A percentile compares a stretch with the other conserved stretches of the same genome.
phyloP scores from a whole-genome alignment of 192 early-diverging fungal genomes.

The Gorgonomyces haynaldii region DNA sequence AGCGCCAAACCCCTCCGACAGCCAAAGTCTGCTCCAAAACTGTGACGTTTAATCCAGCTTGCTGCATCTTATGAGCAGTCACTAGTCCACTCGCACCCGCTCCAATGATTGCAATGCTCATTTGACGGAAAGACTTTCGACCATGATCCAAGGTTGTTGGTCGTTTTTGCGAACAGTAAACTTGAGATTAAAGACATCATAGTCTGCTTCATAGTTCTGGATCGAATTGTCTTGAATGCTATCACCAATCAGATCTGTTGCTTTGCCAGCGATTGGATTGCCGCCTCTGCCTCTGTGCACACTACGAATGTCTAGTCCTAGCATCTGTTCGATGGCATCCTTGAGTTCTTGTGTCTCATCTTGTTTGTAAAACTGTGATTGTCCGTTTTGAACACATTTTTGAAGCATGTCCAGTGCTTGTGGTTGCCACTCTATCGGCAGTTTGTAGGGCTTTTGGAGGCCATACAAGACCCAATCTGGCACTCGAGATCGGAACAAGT shows the following conservation, averaged over 20 bases:
- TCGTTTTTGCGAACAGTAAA: constrained; percentile 4
- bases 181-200: not conserved
- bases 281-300: constrained; percentile 6
- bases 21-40: not conserved
- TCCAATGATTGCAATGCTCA: constrained; percentile 1
- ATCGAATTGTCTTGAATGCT: not conserved
- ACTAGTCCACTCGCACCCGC: constrained; percentile 3
- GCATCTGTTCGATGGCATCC: constrained; percentile 4
- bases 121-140: too few relatives aligned
- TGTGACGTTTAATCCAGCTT: not conserved
- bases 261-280: too few relatives aligned
- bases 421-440: constrained; percentile 11
- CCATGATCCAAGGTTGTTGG: too few relatives aligned
- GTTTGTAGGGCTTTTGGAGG: constrained; percentile 15
- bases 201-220: not conserved
- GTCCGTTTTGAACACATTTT: not conserved
- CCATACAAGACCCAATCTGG: constrained; percentile 23
- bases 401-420: not conserved
- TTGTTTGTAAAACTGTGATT: constrained; percentile 1
- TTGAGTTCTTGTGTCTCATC: not conserved
- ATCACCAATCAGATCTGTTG: too few relatives aligned
- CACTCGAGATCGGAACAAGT: constrained; percentile 9
- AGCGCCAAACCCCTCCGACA: constrained; percentile 4
- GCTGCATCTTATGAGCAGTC: not conserved
- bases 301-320: constrained; percentile 1